phyloP scores from a whole-genome alignment of 768 basidiomycete genomes.

The Mycena sanguinolenta region DNA sequence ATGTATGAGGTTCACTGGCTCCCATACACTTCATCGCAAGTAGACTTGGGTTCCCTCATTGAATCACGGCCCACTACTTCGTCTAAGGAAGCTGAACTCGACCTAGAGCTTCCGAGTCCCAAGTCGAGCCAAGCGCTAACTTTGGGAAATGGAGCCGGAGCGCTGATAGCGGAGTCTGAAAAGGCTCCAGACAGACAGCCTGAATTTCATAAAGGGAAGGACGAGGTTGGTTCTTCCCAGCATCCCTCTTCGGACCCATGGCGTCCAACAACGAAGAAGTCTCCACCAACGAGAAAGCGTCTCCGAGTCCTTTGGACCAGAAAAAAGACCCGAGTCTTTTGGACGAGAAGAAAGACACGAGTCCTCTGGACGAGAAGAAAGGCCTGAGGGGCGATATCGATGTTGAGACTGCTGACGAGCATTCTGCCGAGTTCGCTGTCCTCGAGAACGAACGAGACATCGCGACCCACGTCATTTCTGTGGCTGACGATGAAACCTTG shows the following conservation, averaged over 20 bases:
- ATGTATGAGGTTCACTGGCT: too few species aligned
- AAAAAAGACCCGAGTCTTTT: constrained; percentile 49
- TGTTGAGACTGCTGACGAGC: constrained; percentile 47
- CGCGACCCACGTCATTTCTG: constrained; percentile 59
- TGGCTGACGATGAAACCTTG: constrained; percentile 60
- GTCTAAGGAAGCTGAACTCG: too few species aligned
- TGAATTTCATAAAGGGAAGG: not conserved
- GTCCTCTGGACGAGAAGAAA: constrained; percentile 48
- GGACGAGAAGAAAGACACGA: constrained; percentile 50
- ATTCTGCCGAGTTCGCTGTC: constrained; percentile 48
- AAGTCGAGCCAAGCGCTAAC: too few species aligned
- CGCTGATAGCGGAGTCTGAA: too few species aligned
- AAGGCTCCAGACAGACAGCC: too few species aligned
- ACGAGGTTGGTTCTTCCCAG: not conserved
- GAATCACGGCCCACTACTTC: too few species aligned
- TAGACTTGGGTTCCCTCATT: too few species aligned
- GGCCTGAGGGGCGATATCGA: constrained; percentile 52
- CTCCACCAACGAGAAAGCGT: constrained; percentile 41
- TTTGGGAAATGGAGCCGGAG: too few species aligned
- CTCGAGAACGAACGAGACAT: constrained; percentile 62
- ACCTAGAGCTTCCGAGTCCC: too few species aligned
- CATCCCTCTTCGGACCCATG: not conserved
- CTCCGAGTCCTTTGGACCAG: constrained; percentile 44
- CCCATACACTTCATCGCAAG: too few species aligned
- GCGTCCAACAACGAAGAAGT: not conserved